phyloP scores from a whole-genome alignment of 106 monocot genomes.

The Amphibolis antarctica region DNA sequence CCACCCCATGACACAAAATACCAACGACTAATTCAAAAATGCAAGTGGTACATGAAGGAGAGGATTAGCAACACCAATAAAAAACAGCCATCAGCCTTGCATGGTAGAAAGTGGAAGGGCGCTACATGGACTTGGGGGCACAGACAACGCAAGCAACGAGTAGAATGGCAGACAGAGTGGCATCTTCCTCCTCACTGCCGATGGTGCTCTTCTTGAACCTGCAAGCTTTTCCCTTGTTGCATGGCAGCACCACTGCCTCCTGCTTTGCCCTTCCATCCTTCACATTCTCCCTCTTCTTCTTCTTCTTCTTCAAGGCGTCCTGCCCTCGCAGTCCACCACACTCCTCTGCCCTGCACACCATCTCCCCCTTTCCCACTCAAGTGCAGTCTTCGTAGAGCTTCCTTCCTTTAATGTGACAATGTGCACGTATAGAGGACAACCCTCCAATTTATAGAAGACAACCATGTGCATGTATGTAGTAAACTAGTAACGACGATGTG shows the following conservation, averaged over 20 bases:
- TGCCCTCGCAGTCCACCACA: constrained; percentile 1
- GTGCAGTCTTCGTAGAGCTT: not conserved
- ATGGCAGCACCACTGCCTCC: constrained; percentile 1
- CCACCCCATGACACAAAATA: no score
- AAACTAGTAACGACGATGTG: no score
- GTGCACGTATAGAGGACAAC: no score
- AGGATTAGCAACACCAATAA: not conserved
- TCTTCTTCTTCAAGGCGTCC: constrained; percentile 4
- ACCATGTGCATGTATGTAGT: no score
- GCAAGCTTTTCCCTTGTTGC: constrained; percentile 15
- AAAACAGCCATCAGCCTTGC: not conserved
- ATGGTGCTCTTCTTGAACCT: constrained; percentile 8
- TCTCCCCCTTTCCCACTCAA: not conserved
- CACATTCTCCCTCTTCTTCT: not conserved
- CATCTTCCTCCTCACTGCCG: constrained; percentile 11
- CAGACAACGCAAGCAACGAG: constrained; percentile 13
- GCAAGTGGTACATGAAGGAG: not conserved
- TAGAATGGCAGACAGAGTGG: constrained; percentile 7
- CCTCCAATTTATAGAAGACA: constrained; percentile 6
- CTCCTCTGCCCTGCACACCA: constrained; percentile 8
- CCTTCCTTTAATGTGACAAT: not conserved
- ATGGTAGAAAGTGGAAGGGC: not conserved
- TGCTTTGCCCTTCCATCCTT: constrained; percentile 4
- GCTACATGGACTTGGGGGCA: constrained; percentile 1
- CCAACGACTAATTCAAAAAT: no score